Evolutionary conservation across 768 basidiomycete species (phyloP).

Genomic region (Phaffia australis): DNA sequence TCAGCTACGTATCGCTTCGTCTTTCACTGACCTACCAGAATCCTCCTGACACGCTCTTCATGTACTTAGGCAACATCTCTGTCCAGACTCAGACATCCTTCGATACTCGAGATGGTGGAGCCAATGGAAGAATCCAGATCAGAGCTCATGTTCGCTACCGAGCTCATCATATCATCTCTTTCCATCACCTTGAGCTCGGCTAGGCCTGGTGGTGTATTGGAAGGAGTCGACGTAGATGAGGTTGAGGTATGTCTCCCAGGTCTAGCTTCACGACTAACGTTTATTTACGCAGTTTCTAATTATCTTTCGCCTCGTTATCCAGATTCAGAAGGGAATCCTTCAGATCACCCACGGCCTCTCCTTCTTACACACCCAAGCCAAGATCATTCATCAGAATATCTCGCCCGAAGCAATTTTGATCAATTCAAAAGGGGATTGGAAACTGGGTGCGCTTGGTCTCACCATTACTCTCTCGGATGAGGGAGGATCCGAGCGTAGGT

Average conservation of each 20-base stretch:
- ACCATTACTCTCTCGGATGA: neutral
- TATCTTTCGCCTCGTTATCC: neutral
- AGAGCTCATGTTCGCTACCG: slow-evolving; percentile 86
- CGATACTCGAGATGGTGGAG: slow-evolving; percentile 93
- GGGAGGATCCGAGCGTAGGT: slow-evolving; percentile 51
- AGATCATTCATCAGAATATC: slow-evolving; percentile 82
- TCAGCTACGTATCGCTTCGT: neutral
- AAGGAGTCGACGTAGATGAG: slow-evolving; percentile 71
- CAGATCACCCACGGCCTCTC: slow-evolving; percentile 53
- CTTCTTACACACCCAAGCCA: slow-evolving; percentile 86
- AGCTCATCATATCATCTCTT: slow-evolving; percentile 73
- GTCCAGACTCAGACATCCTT: slow-evolving; percentile 79
- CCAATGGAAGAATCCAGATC: slow-evolving; percentile 80
- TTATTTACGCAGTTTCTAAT: slow-evolving; percentile 6
- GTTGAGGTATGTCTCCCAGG: slow-evolving; percentile 58
- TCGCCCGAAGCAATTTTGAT: slow-evolving; percentile 77
- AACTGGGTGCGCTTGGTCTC: slow-evolving; percentile 43
- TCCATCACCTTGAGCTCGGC: slow-evolving; percentile 28
- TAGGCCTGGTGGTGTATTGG: slow-evolving; percentile 16
- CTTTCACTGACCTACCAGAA: slow-evolving; percentile 6
- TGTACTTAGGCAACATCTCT: slow-evolving; percentile 61
- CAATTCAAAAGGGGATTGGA: slow-evolving; percentile 97
- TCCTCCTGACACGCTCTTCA: neutral
- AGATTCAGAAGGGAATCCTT: slow-evolving; percentile 93
- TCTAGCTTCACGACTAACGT: too few species aligned